These are phyloP conservation scores for Euphrasia arctica DNA, from an alignment of 305 asterid species.

Conservation along the genomic window DNA sequence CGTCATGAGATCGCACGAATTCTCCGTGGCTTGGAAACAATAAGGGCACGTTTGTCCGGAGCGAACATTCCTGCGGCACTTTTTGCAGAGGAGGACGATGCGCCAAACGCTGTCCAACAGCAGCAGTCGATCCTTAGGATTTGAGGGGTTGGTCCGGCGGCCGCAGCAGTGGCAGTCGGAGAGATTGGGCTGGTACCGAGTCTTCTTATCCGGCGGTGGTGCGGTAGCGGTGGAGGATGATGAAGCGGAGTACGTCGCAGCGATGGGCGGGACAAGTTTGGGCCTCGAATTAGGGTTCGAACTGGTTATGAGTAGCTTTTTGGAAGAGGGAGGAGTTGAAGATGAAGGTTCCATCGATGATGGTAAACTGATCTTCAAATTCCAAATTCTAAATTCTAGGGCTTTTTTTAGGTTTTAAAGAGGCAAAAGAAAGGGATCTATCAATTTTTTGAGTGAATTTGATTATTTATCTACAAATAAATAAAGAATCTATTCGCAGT, in stretches of 20 bases:
- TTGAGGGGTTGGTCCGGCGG: slow-evolving; percentile 48
- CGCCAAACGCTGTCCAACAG: slow-evolving; percentile 85
- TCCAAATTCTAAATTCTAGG: slow-evolving; percentile 1
- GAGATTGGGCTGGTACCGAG: slow-evolving; percentile 73
- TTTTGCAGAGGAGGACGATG: slow-evolving; percentile 70
- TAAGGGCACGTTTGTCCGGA: slow-evolving; percentile 61
- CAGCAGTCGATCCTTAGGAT: slow-evolving; percentile 73
- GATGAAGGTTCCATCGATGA: slow-evolving; percentile 29
- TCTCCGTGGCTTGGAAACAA: slow-evolving; percentile 50
- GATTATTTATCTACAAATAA: too few species aligned
- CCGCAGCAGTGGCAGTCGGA: slow-evolving; percentile 84
- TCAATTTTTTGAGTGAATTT: too few species aligned
- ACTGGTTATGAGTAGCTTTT: slow-evolving; percentile 32
- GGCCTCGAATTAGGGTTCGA: slow-evolving; percentile 24
- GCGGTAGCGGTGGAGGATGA: slow-evolving; percentile 37
- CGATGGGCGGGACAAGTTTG: slow-evolving; percentile 13
- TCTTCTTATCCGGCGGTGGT: slow-evolving; percentile 46
- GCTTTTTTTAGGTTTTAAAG: background rate
- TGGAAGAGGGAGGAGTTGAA: slow-evolving; percentile 25
- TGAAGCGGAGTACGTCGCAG: slow-evolving; percentile 30
- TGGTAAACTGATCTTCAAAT: slow-evolving; percentile 15
- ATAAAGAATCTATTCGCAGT: too few species aligned
- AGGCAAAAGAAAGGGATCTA: background rate
- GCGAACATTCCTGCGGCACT: slow-evolving; percentile 44
- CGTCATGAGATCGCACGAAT: slow-evolving; percentile 37